Evolutionary conservation across 2,329 filamentous ascomycete genomes (phyloP).

Genomic region (Gyromitra esculenta): DNA sequence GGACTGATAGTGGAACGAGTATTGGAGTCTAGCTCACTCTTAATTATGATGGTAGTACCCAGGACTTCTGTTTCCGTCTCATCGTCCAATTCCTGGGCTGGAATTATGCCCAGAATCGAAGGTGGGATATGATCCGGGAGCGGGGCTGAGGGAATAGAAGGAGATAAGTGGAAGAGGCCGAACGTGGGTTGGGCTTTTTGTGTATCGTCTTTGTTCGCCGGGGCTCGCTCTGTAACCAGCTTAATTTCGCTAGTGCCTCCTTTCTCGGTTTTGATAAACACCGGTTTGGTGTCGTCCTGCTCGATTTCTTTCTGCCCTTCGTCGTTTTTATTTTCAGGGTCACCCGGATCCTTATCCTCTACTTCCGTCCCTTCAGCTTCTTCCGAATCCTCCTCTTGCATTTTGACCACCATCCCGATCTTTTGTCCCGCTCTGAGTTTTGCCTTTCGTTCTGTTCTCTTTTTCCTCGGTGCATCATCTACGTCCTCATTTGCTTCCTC

Average conservation of each 20-base stretch:
- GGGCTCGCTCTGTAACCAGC: neutral
- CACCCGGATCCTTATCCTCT: neutral
- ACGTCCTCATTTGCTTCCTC: neutral
- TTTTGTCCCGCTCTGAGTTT: conserved; percentile 39
- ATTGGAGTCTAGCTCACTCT: conserved; percentile 11
- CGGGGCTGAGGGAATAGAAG: neutral
- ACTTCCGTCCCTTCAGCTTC: neutral
- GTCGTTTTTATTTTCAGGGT: neutral
- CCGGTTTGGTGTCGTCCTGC: neutral
- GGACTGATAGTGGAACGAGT: neutral
- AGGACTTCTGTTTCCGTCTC: conserved; percentile 15
- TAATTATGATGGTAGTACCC: conserved; percentile 10
- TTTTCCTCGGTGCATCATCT: neutral
- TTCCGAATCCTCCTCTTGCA: conserved; percentile 15
- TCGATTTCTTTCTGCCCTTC: neutral
- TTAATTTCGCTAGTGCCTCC: neutral
- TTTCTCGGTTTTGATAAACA: neutral
- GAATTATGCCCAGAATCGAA: neutral
- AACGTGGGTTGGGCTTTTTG: neutral
- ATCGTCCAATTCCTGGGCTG: neutral
- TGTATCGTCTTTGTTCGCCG: neutral
- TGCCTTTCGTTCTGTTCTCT: conserved; percentile 37
- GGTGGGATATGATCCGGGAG: neutral
- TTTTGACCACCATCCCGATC: conserved; percentile 32
- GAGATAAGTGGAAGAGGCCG: conserved; percentile 17